Percentiles rank a stretch among this genome's conserved stretches.
Conservation (phyloP, 352 stramenopile genomes). For the Pythium utonaiense region DNA sequence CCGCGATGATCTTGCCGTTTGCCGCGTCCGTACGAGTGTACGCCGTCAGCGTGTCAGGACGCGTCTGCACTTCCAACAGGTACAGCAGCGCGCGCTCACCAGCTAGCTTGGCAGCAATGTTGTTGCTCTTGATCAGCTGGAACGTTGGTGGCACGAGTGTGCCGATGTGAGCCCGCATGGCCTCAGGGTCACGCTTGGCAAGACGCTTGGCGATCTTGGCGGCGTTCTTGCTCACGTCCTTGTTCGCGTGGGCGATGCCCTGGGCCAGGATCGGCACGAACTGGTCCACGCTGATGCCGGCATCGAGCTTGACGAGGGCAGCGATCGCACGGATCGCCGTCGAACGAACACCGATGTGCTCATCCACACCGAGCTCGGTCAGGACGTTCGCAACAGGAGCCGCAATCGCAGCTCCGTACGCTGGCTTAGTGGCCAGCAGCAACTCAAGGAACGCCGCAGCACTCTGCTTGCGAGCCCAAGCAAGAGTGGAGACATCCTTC, state of each 20-base stretch:
- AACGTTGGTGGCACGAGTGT: constrained; percentile 78
- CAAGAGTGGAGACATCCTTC: constrained; percentile 31
- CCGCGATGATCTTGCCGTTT: constrained; percentile 81
- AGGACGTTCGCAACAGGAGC: constrained; percentile 26
- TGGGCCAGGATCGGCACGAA: constrained; percentile 64
- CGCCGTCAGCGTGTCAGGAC: constrained; percentile 71
- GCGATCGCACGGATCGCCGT: constrained; percentile 52
- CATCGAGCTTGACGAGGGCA: constrained; percentile 49
- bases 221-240: constrained; percentile 72
- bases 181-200: constrained; percentile 60
- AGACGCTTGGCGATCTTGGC: constrained; percentile 72
- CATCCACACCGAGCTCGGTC: constrained; percentile 45
- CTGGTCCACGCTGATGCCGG: constrained; percentile 29
- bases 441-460: constrained; percentile 51
- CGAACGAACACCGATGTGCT: constrained; percentile 60
- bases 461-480: constrained; percentile 63
- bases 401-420: constrained; percentile 29
- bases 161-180: constrained; percentile 46
- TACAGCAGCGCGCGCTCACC: constrained; percentile 86
- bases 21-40: constrained; percentile 55
- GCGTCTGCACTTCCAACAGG: constrained; percentile 80
- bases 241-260: constrained; percentile 66
- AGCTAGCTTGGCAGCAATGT: constrained; percentile 84
- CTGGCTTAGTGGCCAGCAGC: constrained; percentile 45
- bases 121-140: constrained; percentile 85